These are phyloP conservation scores for Pythium dissimile DNA, from an alignment of 352 stramenopile species.

Conservation along the genomic window DNA sequence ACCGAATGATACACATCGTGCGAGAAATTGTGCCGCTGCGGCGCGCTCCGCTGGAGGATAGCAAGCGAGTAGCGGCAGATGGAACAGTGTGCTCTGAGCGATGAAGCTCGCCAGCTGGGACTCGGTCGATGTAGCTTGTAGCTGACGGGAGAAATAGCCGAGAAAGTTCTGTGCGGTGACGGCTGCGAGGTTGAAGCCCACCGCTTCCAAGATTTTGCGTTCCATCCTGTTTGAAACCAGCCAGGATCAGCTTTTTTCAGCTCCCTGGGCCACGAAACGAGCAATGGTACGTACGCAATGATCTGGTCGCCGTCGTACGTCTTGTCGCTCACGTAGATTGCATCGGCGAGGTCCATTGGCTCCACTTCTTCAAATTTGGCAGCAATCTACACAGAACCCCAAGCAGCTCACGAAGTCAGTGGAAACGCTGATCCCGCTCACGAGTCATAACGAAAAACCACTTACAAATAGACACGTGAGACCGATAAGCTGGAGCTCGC, in stretches of 20 bases:
- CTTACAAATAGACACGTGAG: slow-evolving; percentile 91
- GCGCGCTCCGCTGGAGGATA: slow-evolving; percentile 52
- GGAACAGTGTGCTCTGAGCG: slow-evolving; percentile 49
- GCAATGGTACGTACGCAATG: slow-evolving; percentile 38
- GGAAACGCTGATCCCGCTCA: not conserved
- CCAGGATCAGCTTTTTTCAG: not conserved
- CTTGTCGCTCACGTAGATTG: slow-evolving; percentile 98
- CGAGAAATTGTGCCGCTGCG: slow-evolving; percentile 42
- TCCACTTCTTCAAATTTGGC: slow-evolving; percentile 99
- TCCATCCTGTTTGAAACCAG: slow-evolving; percentile 84
- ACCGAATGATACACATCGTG: slow-evolving; percentile 15
- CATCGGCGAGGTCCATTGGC: slow-evolving; percentile 94
- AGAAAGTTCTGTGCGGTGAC: slow-evolving; percentile 95
- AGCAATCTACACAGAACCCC: slow-evolving; percentile 86
- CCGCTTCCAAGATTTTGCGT: slow-evolving; percentile 92
- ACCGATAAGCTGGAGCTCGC: slow-evolving; percentile 97
- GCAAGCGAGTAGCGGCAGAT: slow-evolving; percentile 44
- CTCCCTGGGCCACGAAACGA: no score
- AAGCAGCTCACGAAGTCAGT: not conserved
- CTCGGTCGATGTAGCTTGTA: slow-evolving; percentile 37
- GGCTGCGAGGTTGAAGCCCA: slow-evolving; percentile 96
- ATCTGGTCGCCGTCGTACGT: slow-evolving; percentile 90
- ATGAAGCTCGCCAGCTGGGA: slow-evolving; percentile 55
- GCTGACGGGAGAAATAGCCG: slow-evolving; percentile 90
- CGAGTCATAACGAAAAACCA: not conserved